Evolutionary conservation across 306 rosid species (phyloP), one percentile per base, ranked within the genome.

Genomic region (Senna tora): DNA sequence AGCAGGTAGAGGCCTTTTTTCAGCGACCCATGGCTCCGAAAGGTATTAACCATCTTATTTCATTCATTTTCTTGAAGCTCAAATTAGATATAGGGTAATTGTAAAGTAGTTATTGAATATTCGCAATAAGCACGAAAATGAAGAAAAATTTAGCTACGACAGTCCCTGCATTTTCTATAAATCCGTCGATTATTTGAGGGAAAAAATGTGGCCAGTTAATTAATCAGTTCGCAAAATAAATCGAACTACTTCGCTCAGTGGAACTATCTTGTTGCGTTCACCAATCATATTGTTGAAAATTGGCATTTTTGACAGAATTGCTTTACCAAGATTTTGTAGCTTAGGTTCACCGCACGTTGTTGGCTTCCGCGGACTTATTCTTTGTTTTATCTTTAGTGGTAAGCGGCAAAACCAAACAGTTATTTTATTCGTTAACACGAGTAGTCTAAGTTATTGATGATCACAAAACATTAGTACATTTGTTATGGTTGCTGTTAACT

Each of bases 1-100:
- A 9, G 47, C 69, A 39, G 72, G 77, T 79, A 21, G 67, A 42
- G 30, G 65, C 64, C 58, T 67, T 20, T 52, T 39, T 16, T 55
- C 86, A 7, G 65, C 67, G 7, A 67, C 21, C 65, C 16, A 90
- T 90, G 96, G 92, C 89, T 71, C 92, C 90, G n/a, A 85, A 87
- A 80, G 92, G 96, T 90, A 57, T 47, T 45, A n/a, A 7, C 28
- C 42, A 8, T 67, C 38, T 0, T 17, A n/a, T n/a, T n/a, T n/a
- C n/a, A n/a, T n/a, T n/a, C n/a, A n/a, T n/a, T n/a, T n/a, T n/a
- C n/a, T 7, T 2, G 0, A 9, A 33, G 52, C 34, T 33, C 30
- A 32, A 68, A 33, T 51, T 16, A 9, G 10, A n/a, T 9, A 3
- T 12, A 49, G 22, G n/a, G 7, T 14, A 15, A 25, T 16, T 34